phyloP scores from a whole-genome alignment of 106 monocot species.

The Cymbidium sinense region DNA sequence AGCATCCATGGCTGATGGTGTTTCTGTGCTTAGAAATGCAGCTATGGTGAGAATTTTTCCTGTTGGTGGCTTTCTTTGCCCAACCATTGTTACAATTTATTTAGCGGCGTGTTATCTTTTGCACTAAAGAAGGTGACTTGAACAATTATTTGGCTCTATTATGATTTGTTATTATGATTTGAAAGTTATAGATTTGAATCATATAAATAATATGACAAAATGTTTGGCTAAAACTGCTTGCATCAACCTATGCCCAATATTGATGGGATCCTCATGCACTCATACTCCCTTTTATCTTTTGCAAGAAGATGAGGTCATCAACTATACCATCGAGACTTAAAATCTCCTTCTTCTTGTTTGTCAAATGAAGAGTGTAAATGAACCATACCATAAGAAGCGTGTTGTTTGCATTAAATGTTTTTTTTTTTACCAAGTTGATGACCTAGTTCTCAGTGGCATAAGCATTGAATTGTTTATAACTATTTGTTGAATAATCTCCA shows the following conservation, averaged over 20 bases:
- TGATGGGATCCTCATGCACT: no score
- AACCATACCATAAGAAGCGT: not conserved
- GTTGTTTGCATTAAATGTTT: not conserved
- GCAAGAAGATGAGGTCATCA: not conserved
- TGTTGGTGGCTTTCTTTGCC: not conserved
- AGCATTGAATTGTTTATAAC: not conserved
- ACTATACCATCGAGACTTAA: not conserved
- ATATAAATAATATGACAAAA: not conserved
- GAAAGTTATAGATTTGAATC: not conserved
- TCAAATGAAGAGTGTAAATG: not conserved
- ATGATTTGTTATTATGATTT: conserved; percentile 1
- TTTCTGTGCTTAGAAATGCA: conserved; percentile 39
- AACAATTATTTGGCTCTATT: not conserved
- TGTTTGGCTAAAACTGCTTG: not conserved
- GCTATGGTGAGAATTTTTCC: conserved; percentile 24
- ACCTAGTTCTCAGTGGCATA: not conserved
- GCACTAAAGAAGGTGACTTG: not conserved
- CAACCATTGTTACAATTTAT: not conserved
- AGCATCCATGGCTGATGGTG: conserved; percentile 42
- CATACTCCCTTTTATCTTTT: not conserved
- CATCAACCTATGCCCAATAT: not conserved
- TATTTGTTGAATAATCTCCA: not conserved
- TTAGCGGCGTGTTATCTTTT: not conserved
- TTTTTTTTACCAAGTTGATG: not conserved
- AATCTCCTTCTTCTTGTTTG: not conserved